These are phyloP conservation scores for Porphyrellus sp. DNA, from an alignment of 1,284 basidiomycete genomes.

Conservation along the genomic window DNA sequence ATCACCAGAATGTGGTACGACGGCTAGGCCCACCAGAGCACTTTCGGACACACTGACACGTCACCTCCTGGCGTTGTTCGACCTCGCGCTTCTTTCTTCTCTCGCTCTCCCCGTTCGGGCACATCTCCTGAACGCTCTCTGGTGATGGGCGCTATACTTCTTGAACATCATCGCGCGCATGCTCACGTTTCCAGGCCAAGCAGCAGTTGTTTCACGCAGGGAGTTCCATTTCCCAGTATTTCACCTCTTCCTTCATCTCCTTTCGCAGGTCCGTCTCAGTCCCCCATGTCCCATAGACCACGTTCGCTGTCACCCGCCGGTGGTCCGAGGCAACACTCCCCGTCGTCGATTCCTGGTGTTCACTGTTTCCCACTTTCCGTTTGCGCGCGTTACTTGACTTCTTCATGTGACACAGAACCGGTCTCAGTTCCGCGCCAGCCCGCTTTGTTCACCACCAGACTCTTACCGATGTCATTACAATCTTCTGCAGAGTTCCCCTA, in stretches of 20 bases:
- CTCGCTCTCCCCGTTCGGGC: slow-evolving; percentile 10
- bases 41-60: no score
- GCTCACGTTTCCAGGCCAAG: slow-evolving; percentile 12
- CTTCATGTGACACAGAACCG: background rate
- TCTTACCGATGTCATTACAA: slow-evolving; percentile 6
- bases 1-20: no score
- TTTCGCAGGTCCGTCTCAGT: slow-evolving; percentile 4
- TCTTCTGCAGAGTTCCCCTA: slow-evolving; percentile 2
- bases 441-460: slow-evolving; percentile 6
- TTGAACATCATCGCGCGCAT: slow-evolving; percentile 6
- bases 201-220: slow-evolving; percentile 12
- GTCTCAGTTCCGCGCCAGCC: slow-evolving; percentile 11
- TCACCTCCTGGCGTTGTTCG: background rate
- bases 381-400: background rate
- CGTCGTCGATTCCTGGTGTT: slow-evolving; percentile 13
- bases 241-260: slow-evolving; percentile 14
- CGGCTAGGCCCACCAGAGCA: no score
- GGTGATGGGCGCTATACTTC: background rate
- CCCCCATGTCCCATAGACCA: background rate
- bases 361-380: background rate
- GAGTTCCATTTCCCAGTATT: slow-evolving; percentile 14
- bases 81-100: slow-evolving; percentile 16
- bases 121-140: slow-evolving; percentile 16
- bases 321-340: slow-evolving; percentile 9
- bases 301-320: slow-evolving; percentile 10